Evolutionary conservation across 495 filamentous ascomycete species (phyloP).

Genomic region (Aspergillus hancockii): DNA sequence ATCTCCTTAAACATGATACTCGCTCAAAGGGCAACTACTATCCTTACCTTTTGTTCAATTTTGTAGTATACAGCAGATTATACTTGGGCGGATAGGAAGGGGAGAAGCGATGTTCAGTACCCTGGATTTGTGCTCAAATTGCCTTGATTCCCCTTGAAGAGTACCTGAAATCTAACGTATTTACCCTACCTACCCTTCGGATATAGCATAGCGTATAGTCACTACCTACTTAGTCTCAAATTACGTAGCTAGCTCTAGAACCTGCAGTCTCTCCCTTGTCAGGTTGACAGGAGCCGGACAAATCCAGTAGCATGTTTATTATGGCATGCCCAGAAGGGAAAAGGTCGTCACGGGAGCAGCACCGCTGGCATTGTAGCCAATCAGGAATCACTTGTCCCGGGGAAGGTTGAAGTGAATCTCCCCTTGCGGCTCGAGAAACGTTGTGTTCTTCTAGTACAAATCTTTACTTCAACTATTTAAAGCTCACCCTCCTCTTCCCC

Average conservation of each 20-base stretch:
- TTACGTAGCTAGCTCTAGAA: not conserved
- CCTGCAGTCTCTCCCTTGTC: not conserved
- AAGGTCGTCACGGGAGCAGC: constrained; percentile 24
- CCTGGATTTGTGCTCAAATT: too few species aligned
- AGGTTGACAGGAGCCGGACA: not conserved
- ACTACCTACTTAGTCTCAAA: not conserved
- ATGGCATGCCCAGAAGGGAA: constrained; percentile 12
- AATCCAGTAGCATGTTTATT: constrained; percentile 19
- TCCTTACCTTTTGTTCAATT: too few species aligned
- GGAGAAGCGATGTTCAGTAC: too few species aligned
- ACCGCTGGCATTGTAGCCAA: constrained; percentile 17
- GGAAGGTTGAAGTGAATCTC: constrained; percentile 14
- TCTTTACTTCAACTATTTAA: constrained; percentile 9
- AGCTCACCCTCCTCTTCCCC: constrained; percentile 2
- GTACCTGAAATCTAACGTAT: too few species aligned
- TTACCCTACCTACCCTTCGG: too few species aligned
- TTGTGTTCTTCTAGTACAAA: constrained; percentile 1
- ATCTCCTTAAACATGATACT: too few species aligned
- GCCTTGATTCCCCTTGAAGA: too few species aligned
- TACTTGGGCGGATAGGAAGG: too few species aligned
- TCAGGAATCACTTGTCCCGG: constrained; percentile 12
- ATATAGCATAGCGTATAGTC: not conserved
- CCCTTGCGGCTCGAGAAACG: constrained; percentile 19
- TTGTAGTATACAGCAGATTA: too few species aligned
- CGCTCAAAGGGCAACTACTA: too few species aligned